Evolutionary conservation across 1,139 yeast genomes (phyloP), one percentile per base, ranked within the genome.

Genomic region (Pichia sp.): DNA sequence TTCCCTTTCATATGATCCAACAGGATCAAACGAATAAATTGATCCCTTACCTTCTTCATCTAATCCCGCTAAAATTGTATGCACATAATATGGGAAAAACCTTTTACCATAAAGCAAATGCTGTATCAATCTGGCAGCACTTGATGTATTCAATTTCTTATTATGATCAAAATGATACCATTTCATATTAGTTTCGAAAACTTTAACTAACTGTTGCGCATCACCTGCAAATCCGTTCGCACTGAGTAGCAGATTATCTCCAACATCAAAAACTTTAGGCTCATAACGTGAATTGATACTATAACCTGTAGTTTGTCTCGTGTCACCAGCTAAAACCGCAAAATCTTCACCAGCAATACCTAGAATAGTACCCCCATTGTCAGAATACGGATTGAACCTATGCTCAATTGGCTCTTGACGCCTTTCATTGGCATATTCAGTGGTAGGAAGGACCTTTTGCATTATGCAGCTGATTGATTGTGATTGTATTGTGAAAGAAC

Each of bases 341-440:
- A 88, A 91, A 63, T 91, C 97, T 59, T 85, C 85, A 37, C 99
- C 98, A 3, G 98, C 96, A 64, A 91, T 91, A 45, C 97, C 99
- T 52, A 91, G 69, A 44, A 89, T 91, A 7, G 97, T 89, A 55
- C 99, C 99, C 53, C 99, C 99, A 58, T 89, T 88, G 63, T 91
- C 96, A 39, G 93, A 72, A 67, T 91, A 91, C 41, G 98, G 98
- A 59, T 91, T 89, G 71, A 91, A 91, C 59, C 84, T 73, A 63
- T 89, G 96, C 65, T 89, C 95, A 61, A 86, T 85, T 46, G 96
- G 95, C 23, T 51, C 51, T 11, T 44, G 50, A 19, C 52, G 52
- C 21, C 51, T 45, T 41, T 58, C 62, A 34, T 54, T 57, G 5
- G 61, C 54, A 40, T 60, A 60, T 37, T 60, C 64, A 5, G 63